Conservation (phyloP, 257 asterid genomes). For the Solanum medicagineum region DNA sequence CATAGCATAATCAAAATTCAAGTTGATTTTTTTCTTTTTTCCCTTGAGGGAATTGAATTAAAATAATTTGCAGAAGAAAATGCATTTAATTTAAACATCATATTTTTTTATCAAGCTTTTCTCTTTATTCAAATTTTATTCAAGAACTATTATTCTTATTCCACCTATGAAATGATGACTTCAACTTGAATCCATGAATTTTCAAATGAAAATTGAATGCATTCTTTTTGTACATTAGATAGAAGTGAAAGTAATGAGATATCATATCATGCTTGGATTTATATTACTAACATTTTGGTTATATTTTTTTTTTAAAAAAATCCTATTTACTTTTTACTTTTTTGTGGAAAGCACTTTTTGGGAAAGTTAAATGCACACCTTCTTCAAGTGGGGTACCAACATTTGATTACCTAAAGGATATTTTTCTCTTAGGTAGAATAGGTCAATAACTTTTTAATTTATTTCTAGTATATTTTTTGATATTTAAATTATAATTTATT, state of each 20-base stretch:
- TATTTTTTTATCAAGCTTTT: too few species aligned
- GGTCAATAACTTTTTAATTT: neutral
- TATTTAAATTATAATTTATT: neutral
- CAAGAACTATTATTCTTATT: too few species aligned
- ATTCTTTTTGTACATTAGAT: neutral
- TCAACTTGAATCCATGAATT: neutral
- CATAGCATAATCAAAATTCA: neutral
- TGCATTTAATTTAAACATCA: too few species aligned
- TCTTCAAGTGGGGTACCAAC: neutral
- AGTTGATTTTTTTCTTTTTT: neutral
- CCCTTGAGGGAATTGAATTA: too few species aligned
- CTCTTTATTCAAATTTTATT: too few species aligned
- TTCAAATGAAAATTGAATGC: neutral
- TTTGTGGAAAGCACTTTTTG: neutral
- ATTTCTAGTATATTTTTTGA: neutral
- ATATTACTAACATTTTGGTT: neutral
- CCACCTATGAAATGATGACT: too few species aligned
- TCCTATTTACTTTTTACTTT: neutral
- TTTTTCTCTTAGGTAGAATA: neutral
- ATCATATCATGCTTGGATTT: neutral
- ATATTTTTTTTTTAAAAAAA: neutral
- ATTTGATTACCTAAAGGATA: neutral
- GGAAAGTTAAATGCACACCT: neutral
- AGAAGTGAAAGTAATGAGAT: neutral
- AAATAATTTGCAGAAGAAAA: too few species aligned